These are phyloP conservation scores for Penicillium psychrosexuale DNA, from an alignment of 2,329 filamentous ascomycete species.

Conservation along the genomic window DNA sequence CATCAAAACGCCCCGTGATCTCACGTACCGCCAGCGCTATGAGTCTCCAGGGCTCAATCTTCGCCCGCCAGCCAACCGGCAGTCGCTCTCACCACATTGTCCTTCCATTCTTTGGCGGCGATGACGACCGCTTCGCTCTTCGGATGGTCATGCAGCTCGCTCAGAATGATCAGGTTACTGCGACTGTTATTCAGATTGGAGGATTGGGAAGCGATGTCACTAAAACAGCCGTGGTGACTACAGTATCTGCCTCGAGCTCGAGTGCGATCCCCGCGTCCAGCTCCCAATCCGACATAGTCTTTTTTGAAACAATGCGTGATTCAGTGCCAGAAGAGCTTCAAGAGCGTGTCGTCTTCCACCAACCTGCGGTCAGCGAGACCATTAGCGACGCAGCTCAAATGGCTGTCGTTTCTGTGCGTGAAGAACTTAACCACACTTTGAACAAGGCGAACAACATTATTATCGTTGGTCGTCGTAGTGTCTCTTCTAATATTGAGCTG, in stretches of 20 bases:
- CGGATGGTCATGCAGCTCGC: slow-evolving; percentile 80
- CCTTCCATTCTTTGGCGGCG: slow-evolving; percentile 79
- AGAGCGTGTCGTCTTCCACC: slow-evolving; percentile 57
- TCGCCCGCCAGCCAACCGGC: slow-evolving; percentile 57
- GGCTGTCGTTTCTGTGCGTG: slow-evolving; percentile 53
- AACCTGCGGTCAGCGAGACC: slow-evolving; percentile 36
- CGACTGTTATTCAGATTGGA: slow-evolving; percentile 65
- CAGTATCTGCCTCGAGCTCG: slow-evolving; percentile 4
- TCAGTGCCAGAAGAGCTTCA: slow-evolving; percentile 53
- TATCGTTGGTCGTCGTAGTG: slow-evolving; percentile 57
- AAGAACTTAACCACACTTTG: slow-evolving; percentile 58
- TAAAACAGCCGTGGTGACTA: slow-evolving; percentile 12
- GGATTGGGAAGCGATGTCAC: slow-evolving; percentile 6
- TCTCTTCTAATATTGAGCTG: slow-evolving; percentile 10
- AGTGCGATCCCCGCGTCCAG: background rate
- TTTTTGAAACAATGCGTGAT: slow-evolving; percentile 57
- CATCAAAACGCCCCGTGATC: slow-evolving; percentile 24
- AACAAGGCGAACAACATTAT: slow-evolving; percentile 70
- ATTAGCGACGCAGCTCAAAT: slow-evolving; percentile 43
- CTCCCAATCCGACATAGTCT: slow-evolving; percentile 48
- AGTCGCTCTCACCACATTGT: slow-evolving; percentile 77
- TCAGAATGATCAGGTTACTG: slow-evolving; percentile 73
- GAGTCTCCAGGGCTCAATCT: slow-evolving; percentile 60
- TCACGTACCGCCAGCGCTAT: slow-evolving; percentile 53
- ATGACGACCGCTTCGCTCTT: slow-evolving; percentile 77